Evolutionary conservation across 176 grass and related monocot species (phyloP), one percentile per base, ranked within the genome.

Genomic region (Avena eriantha): DNA sequence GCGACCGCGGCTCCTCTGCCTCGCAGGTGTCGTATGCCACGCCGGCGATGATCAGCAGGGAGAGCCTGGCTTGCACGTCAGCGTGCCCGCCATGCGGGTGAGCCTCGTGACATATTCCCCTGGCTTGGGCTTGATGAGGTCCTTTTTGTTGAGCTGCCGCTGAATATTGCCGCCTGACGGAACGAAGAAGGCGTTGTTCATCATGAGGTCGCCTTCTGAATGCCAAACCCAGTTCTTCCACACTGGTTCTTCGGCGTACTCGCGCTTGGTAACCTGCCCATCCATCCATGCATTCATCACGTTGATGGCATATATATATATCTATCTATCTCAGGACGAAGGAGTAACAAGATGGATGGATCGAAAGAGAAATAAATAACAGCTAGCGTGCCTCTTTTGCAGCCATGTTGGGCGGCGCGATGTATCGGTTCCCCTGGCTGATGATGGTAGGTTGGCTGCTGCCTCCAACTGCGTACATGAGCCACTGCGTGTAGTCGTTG

Each of bases 401-500:
- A 0, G 90, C 81, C 1, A 85, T 67, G 85, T 87, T 95, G 0
- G 95, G 86, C 41, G 92, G 95, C 9, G 95, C 95, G 68, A 91
- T 91, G 90, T 91, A 97, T 3, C 95, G 73, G 90, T 97, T 97
- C 4, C 90, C 95, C 85, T 97, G 95, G 85, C 93, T 94, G 82
- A 97, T 90, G 80, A 95, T 97, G 16, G 90, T 97, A 0, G 95
- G 95, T 4, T 83, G 56, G 61, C 93, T 87, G 85, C 95, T 97
- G 23, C 95, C 95, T 63, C 93, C 95, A 56, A 97, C 83, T 53
- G 95, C 95, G 76, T 97, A 95, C 95, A 95, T 97, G 68, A 91
- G 80, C 93, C 95, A 93, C 73, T 97, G 91, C 14, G 95, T 95
- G 89, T 97, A 95, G 82, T 97, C 93, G 72, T 97, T 95, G 95